Evolutionary conservation across 1,284 basidiomycete species (phyloP).

Genomic region (Pyrrhoderma noxium): DNA sequence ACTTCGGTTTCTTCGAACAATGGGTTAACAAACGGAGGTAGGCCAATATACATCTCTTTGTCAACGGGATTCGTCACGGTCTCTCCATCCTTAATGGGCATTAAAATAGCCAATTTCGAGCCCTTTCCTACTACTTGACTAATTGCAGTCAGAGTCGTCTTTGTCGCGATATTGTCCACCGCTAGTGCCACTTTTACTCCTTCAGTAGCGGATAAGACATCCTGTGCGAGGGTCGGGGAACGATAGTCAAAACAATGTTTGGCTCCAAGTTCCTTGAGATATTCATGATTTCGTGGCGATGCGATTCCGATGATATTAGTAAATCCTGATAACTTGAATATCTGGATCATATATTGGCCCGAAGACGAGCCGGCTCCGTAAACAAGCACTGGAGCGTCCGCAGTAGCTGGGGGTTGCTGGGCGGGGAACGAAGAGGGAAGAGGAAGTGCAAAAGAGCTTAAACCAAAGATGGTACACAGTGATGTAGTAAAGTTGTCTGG

Average conservation of each 20-base stretch:
- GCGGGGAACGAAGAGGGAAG: constrained; percentile 34
- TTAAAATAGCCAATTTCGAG: constrained; percentile 37
- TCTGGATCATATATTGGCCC: constrained; percentile 47
- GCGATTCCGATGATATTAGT: constrained; percentile 45
- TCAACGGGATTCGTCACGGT: constrained; percentile 28
- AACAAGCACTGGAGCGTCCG: constrained; percentile 38
- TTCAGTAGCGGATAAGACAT: constrained; percentile 33
- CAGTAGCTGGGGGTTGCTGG: constrained; percentile 27
- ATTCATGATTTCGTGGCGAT: constrained; percentile 39
- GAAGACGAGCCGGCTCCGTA: constrained; percentile 51
- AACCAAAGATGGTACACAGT: constrained; percentile 40
- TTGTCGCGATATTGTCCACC: constrained; percentile 38
- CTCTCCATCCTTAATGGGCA: constrained; percentile 41
- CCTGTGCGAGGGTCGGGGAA: constrained; percentile 32
- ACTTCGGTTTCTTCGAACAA: constrained; percentile 29
- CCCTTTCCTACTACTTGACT: constrained; percentile 30
- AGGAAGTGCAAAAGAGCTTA: constrained; percentile 32
- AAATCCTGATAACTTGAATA: constrained; percentile 47
- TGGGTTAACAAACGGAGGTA: constrained; percentile 24
- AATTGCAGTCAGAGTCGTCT: constrained; percentile 29
- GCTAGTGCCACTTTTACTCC: constrained; percentile 32
- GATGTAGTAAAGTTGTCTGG: constrained; percentile 46
- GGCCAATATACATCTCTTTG: constrained; percentile 28
- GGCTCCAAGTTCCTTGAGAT: constrained; percentile 43
- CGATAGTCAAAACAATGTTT: constrained; percentile 45